Evolutionary conservation across 495 filamentous ascomycete genomes (phyloP).

Genomic region (Jackrogersella minutella): DNA sequence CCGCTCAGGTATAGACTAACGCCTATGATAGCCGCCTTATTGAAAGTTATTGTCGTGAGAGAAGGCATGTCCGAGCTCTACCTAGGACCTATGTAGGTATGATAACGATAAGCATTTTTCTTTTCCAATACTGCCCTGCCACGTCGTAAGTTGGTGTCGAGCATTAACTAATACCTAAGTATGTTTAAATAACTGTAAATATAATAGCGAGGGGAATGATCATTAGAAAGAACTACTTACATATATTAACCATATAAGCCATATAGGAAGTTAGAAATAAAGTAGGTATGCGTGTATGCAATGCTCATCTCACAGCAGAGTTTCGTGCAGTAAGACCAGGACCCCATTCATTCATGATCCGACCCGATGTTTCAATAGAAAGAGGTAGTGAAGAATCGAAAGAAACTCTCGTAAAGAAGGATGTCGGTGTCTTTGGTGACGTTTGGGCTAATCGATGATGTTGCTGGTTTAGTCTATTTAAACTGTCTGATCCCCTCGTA

Average conservation of each 20-base stretch:
- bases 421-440: background rate
- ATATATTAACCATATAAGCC: too few species aligned
- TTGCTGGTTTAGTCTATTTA: background rate
- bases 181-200: too few species aligned
- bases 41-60: constrained; percentile 4
- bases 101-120: background rate
- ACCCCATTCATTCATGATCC: background rate
- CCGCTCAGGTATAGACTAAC: constrained; percentile 1
- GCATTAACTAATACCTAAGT: too few species aligned
- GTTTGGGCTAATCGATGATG: background rate
- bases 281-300: too few species aligned
- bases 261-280: background rate
- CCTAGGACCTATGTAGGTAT: background rate
- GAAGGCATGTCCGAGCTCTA: constrained; percentile 4
- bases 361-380: background rate
- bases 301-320: background rate
- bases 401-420: background rate
- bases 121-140: constrained; percentile 7
- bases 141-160: constrained; percentile 6
- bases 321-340: background rate
- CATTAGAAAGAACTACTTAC: too few species aligned
- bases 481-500: background rate
- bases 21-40: constrained; percentile 8
- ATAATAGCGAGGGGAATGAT: too few species aligned
- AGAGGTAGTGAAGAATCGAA: background rate